Conservation (phyloP, 176 grass and related monocot genomes). For the Bromus sterilis region DNA sequence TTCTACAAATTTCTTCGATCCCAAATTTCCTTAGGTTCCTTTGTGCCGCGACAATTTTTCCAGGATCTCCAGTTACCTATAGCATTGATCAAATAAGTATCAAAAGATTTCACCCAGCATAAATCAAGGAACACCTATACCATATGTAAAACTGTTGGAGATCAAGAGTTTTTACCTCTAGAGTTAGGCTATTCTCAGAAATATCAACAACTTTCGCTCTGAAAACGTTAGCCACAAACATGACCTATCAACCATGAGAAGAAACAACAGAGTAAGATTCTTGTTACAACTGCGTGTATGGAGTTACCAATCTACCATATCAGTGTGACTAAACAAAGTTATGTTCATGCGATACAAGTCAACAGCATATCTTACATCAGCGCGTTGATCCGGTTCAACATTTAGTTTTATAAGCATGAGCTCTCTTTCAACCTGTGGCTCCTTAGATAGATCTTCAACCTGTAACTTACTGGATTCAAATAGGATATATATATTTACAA, state of each 20-base stretch:
- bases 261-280: neutral
- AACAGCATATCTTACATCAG: conserved; percentile 51
- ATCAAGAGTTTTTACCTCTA: conserved; percentile 53
- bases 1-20: conserved; percentile 90
- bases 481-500: neutral
- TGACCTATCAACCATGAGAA: conserved; percentile 54
- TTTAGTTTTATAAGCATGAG: conserved; percentile 98
- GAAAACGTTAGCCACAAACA: conserved; percentile 91
- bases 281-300: neutral
- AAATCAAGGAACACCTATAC: conserved; percentile 4
- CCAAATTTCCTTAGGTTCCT: conserved; percentile 78
- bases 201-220: conserved; percentile 97
- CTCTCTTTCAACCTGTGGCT: conserved; percentile 93
- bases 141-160: neutral
- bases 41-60: conserved; percentile 77
- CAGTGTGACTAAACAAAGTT: neutral
- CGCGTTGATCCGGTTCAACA: conserved; percentile 50
- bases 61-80: conserved; percentile 95
- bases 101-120: neutral
- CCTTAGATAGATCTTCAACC: conserved; percentile 95
- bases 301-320: neutral
- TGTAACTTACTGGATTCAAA: conserved; percentile 26
- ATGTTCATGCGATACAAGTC: neutral
- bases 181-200: conserved; percentile 66
- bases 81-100: conserved; percentile 24